Conservation (phyloP, 2,329 filamentous ascomycete genomes). For the Claviceps sp. region DNA sequence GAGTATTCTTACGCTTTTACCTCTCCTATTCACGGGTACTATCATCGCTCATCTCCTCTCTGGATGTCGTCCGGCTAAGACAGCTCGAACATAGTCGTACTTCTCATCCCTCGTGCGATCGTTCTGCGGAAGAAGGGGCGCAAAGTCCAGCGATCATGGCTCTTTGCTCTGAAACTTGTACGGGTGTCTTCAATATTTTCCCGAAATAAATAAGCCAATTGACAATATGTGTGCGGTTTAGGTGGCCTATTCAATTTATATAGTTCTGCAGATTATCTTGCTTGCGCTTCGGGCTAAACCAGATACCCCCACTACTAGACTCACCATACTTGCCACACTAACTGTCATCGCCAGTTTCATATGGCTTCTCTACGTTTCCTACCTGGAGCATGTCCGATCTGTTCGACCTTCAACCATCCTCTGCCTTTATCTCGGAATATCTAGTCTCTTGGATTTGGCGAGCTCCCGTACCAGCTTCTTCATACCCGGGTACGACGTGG, state of each 20-base stretch:
- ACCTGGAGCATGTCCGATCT: slow-evolving; percentile 18
- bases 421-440: slow-evolving; percentile 16
- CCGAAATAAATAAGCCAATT: neutral
- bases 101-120: slow-evolving; percentile 3
- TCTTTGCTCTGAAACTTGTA: slow-evolving; percentile 8
- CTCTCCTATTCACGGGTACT: slow-evolving; percentile 9
- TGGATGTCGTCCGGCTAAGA: neutral
- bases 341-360: slow-evolving; percentile 8
- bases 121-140: slow-evolving; percentile 3
- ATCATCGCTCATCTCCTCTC: neutral
- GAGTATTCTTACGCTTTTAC: slow-evolving; percentile 12
- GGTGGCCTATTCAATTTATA: slow-evolving; percentile 4
- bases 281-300: slow-evolving; percentile 9
- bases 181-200: neutral
- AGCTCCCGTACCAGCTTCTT: slow-evolving; percentile 19
- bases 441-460: slow-evolving; percentile 19
- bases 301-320: slow-evolving; percentile 6
- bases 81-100: slow-evolving; percentile 1
- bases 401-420: slow-evolving; percentile 20
- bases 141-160: slow-evolving; percentile 8
- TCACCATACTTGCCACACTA: slow-evolving; percentile 8
- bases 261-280: slow-evolving; percentile 8
- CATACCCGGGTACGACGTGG: slow-evolving; percentile 8
- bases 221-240: neutral
- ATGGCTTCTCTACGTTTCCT: slow-evolving; percentile 13